These are phyloP conservation scores for Skeletonema potamos DNA, from an alignment of 108 stramenopile species.

Conservation along the genomic window DNA sequence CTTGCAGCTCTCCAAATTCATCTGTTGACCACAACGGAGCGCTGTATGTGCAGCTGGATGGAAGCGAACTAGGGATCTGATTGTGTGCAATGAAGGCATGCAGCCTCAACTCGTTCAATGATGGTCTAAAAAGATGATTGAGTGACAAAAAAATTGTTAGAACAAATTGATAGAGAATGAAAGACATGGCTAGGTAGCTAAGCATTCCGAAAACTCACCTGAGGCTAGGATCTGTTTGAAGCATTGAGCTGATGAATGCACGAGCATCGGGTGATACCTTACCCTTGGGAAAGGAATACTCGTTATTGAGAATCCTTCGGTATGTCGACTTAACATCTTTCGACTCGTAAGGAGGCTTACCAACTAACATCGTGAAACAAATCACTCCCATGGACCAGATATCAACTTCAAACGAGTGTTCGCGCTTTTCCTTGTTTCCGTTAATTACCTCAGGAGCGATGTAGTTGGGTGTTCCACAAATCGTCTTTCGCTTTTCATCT, in stretches of 20 bases:
- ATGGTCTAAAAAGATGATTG: slow-evolving; percentile 48
- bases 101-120: slow-evolving; percentile 61
- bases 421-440: slow-evolving; percentile 80
- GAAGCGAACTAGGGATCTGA: slow-evolving; percentile 62
- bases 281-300: slow-evolving; percentile 90
- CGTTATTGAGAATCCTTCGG: slow-evolving; percentile 92
- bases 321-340: slow-evolving; percentile 99
- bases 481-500: slow-evolving; percentile 92
- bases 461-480: slow-evolving; percentile 99
- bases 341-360: slow-evolving; percentile 97
- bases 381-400: slow-evolving; percentile 98
- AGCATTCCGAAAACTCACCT: slow-evolving; percentile 36
- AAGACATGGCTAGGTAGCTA: neutral
- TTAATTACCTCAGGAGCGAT: slow-evolving; percentile 99
- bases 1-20: slow-evolving; percentile 51
- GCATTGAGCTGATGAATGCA: slow-evolving; percentile 84
- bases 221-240: slow-evolving; percentile 86
- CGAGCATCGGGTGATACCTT: slow-evolving; percentile 81
- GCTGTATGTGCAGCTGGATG: slow-evolving; percentile 52
- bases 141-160: slow-evolving; percentile 2
- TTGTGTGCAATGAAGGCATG: slow-evolving; percentile 87
- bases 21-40: slow-evolving; percentile 72
- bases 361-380: slow-evolving; percentile 94
- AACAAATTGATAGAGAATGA: neutral
- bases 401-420: slow-evolving; percentile 97